These are phyloP conservation scores for Diutina scorzettiae DNA, from an alignment of 1,139 yeast species.

Conservation along the genomic window DNA sequence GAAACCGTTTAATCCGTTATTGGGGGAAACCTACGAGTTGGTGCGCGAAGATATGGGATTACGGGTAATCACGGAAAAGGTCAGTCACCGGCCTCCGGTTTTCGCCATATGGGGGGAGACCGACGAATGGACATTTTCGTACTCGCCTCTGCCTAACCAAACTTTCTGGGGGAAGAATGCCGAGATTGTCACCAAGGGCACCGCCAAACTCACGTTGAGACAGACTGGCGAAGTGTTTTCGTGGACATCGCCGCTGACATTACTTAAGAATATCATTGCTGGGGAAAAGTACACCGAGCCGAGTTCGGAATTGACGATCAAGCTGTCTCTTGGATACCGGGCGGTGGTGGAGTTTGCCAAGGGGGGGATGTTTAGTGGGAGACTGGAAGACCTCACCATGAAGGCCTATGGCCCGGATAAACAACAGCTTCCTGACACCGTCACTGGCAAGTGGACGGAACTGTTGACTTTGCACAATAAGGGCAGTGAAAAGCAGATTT, in stretches of 20 bases:
- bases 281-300: constrained; percentile 97
- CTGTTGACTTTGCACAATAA: constrained; percentile 32
- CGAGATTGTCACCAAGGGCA: constrained; percentile 71
- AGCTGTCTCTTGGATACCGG: constrained; percentile 53
- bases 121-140: constrained; percentile 61
- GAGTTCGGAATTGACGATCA: constrained; percentile 50
- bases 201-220: constrained; percentile 41
- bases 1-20: constrained; percentile 85
- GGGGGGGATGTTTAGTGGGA: constrained; percentile 71
- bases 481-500: constrained; percentile 36
- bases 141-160: constrained; percentile 70
- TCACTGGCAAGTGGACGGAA: constrained; percentile 72
- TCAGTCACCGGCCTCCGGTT: constrained; percentile 69
- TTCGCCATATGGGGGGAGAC: constrained; percentile 74
- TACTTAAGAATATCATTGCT: constrained; percentile 77
- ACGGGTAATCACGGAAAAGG: constrained; percentile 67
- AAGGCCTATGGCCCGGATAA: constrained; percentile 31
- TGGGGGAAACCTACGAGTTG: constrained; percentile 80
- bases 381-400: constrained; percentile 69
- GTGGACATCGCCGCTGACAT: constrained; percentile 76
- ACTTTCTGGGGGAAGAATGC: constrained; percentile 94
- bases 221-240: constrained; percentile 58
- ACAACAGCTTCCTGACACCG: constrained; percentile 28
- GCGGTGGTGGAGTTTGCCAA: constrained; percentile 65
- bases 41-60: constrained; percentile 69